phyloP scores from a whole-genome alignment of 495 filamentous ascomycete genomes.

The Hypoxylon subgilvum region DNA sequence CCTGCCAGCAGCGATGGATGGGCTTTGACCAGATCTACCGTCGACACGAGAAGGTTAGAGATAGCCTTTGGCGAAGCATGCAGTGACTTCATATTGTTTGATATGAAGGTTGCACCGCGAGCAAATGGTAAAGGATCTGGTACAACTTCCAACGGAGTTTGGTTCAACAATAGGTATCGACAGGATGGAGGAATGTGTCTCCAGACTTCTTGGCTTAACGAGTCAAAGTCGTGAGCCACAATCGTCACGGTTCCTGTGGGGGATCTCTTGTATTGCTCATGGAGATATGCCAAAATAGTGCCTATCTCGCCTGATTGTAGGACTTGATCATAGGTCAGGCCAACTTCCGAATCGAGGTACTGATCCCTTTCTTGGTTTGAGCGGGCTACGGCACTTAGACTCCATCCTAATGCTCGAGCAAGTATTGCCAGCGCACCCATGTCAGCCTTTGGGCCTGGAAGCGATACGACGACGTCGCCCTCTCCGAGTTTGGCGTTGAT shows the following conservation, averaged over 20 bases:
- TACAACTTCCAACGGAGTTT: constrained; percentile 6
- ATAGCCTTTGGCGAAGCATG: constrained; percentile 6
- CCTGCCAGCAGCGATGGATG: not conserved
- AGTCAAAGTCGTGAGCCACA: constrained; percentile 20
- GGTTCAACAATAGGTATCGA: constrained; percentile 20
- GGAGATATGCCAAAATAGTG: constrained; percentile 3
- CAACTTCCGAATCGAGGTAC: constrained; percentile 10
- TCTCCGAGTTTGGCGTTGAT: constrained; percentile 25
- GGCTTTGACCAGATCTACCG: constrained; percentile 14
- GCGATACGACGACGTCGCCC: constrained; percentile 18
- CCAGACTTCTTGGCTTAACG: constrained; percentile 22
- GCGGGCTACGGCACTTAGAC: constrained; percentile 6
- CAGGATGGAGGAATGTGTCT: constrained; percentile 21
- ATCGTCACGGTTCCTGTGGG: constrained; percentile 13
- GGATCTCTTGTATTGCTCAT: constrained; percentile 9
- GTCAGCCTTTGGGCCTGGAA: constrained; percentile 16
- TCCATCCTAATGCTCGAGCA: constrained; percentile 13
- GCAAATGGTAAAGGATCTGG: constrained; percentile 25
- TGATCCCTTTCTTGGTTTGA: not conserved
- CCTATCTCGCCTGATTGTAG: not conserved
- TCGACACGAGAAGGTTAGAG: constrained; percentile 9
- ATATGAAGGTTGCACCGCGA: constrained; percentile 23
- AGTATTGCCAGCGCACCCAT: constrained; percentile 14
- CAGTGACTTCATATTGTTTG: constrained; percentile 23
- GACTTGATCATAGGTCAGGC: constrained; percentile 4